A percentile compares a stretch with the other conserved stretches of the same genome.
Conservation (phyloP, 2,329 filamentous ascomycete genomes). For the Diaporthe aspalathi region DNA sequence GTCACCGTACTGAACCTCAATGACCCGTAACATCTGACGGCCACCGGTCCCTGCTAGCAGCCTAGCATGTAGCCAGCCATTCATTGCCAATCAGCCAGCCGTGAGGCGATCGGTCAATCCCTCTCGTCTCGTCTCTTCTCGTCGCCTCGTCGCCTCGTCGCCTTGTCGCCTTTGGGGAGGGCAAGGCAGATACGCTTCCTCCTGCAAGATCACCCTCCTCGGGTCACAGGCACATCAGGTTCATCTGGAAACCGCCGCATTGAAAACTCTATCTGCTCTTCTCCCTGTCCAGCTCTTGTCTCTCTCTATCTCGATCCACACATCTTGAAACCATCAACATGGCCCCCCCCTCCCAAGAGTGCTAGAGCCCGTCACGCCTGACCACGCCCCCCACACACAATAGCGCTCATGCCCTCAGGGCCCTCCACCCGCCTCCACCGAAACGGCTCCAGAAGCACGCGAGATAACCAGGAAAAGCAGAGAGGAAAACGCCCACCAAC, state of each 20-base stretch:
- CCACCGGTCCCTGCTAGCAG: constrained; percentile 8
- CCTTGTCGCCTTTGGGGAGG: too few relatives aligned
- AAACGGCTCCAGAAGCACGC: constrained; percentile 25
- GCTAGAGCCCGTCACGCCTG: background rate
- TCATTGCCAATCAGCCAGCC: background rate
- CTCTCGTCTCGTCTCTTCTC: background rate
- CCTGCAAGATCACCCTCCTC: background rate
- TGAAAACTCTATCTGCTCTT: constrained; percentile 26
- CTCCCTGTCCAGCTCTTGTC: too few relatives aligned
- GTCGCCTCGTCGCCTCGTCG: too few relatives aligned
- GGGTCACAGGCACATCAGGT: constrained; percentile 9
- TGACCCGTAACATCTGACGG: constrained; percentile 7
- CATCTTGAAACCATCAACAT: constrained; percentile 22
- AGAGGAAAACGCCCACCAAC: background rate
- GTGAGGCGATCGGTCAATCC: background rate
- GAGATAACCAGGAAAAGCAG: background rate
- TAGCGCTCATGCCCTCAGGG: background rate
- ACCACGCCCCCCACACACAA: background rate
- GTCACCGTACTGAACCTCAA: constrained; percentile 10
- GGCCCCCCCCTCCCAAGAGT: background rate
- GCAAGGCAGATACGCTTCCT: background rate
- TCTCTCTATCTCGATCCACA: too few relatives aligned
- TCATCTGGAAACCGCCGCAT: constrained; percentile 29
- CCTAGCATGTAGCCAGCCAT: constrained; percentile 1
- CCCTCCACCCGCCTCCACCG: background rate